phyloP scores from a whole-genome alignment of 352 stramenopile species.

The Stephanocyclus meneghinianus region DNA sequence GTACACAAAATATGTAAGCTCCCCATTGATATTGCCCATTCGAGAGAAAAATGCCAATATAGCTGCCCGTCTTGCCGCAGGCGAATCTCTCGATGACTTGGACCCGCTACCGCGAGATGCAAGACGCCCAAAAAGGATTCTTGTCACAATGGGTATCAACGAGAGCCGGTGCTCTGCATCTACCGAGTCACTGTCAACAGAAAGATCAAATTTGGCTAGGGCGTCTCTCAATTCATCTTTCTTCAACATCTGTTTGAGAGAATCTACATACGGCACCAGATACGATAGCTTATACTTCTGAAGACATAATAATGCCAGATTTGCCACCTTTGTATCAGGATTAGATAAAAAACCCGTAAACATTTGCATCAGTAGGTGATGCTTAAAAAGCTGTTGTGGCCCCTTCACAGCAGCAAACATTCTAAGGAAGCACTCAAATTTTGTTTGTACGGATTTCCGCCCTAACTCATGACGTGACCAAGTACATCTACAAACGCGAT shows the following conservation, averaged over 20 bases:
- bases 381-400: conserved; percentile 78
- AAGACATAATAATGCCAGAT: conserved; percentile 72
- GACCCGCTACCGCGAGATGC: conserved; percentile 51
- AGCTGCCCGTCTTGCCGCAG: conserved; percentile 62
- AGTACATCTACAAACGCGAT: conserved; percentile 4
- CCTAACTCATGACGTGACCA: conserved; percentile 55
- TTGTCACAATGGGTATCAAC: conserved; percentile 72
- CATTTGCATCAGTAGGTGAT: conserved; percentile 68
- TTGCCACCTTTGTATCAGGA: conserved; percentile 63
- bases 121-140: conserved; percentile 82
- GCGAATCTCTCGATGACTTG: conserved; percentile 80
- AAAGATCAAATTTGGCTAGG: conserved; percentile 75
- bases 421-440: conserved; percentile 74
- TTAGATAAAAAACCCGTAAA: conserved; percentile 75
- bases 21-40: conserved; percentile 61
- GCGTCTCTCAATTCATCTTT: conserved; percentile 74
- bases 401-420: conserved; percentile 78
- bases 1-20: conserved; percentile 80
- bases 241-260: conserved; percentile 64
- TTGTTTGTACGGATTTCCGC: conserved; percentile 62
- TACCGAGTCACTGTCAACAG: conserved; percentile 56
- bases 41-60: conserved; percentile 81
- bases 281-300: conserved; percentile 77
- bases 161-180: conserved; percentile 59
- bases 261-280: conserved; percentile 69